Conservation (phyloP, 129 eudicot genomes). For the Erigeron canadensis region DNA sequence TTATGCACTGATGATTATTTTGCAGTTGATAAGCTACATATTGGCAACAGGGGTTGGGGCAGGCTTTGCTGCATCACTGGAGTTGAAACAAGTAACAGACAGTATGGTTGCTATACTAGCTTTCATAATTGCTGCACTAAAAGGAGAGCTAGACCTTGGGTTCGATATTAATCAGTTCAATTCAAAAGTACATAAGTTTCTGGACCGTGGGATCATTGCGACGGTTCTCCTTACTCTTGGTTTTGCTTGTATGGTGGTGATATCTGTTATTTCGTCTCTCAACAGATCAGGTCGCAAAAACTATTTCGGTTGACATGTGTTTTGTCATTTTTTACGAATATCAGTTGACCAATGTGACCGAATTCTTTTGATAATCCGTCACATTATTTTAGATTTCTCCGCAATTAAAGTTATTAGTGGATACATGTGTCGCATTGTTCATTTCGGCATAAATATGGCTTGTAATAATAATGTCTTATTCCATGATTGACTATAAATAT, state of each 20-base stretch:
- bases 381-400: no score
- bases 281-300: conserved; percentile 1
- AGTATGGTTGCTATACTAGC: neutral
- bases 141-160: neutral
- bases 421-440: no score
- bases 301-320: conserved; percentile 1
- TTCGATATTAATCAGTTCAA: neutral
- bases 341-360: no score
- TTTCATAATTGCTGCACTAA: neutral
- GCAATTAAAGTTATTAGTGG: no score
- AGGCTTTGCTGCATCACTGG: conserved; percentile 44
- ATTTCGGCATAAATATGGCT: no score
- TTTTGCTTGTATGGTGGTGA: conserved; percentile 38
- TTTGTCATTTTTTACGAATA: neutral
- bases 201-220: conserved; percentile 32
- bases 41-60: conserved; percentile 55
- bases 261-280: conserved; percentile 32
- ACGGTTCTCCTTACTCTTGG: conserved; percentile 38
- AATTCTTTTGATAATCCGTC: no score
- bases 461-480: no score
- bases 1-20: neutral
- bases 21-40: conserved; percentile 36
- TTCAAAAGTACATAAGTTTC: conserved; percentile 10
- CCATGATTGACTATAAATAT: no score
- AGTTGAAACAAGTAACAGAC: conserved; percentile 19